Percentiles rank a stretch among this genome's conserved stretches.
phyloP scores from a whole-genome alignment of 306 rosid genomes.

The Fagus sylvatica region DNA sequence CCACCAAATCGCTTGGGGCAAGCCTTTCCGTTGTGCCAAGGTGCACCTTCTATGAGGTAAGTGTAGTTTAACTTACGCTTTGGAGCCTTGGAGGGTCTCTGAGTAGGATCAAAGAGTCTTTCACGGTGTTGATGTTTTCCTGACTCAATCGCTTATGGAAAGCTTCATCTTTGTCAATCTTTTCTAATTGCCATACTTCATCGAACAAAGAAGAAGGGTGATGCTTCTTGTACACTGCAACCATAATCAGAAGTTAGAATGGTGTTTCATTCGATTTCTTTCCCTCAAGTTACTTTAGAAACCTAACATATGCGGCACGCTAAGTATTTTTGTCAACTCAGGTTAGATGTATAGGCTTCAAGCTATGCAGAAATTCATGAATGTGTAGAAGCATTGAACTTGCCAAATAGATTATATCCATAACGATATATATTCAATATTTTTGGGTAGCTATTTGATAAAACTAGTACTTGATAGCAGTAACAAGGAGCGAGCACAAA shows the following conservation, averaged over 20 bases:
- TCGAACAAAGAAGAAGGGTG: conserved; percentile 93
- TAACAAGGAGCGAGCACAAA: neutral
- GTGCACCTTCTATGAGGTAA: conserved; percentile 11
- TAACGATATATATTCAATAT: no score
- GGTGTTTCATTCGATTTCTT: conserved; percentile 14
- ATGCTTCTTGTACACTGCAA: conserved; percentile 94
- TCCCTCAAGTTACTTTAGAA: conserved; percentile 14
- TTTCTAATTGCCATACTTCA: conserved; percentile 95
- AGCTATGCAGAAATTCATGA: conserved; percentile 2
- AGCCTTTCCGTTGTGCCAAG: no score
- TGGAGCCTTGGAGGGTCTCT: conserved; percentile 77
- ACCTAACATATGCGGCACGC: neutral
- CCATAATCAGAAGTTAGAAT: conserved; percentile 24
- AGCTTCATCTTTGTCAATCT: conserved; percentile 97
- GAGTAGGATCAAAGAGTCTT: conserved; percentile 81
- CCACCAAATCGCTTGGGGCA: no score
- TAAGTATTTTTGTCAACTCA: neutral
- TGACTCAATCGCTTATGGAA: conserved; percentile 85
- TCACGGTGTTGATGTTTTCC: conserved; percentile 65
- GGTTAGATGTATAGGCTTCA: neutral
- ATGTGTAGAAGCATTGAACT: neutral
- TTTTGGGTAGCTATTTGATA: neutral
- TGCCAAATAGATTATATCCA: neutral
- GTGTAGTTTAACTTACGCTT: conserved; percentile 49
- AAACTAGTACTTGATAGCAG: neutral